Conservation (phyloP, 2,329 filamentous ascomycete species). For the Cryphonectria radicalis region DNA sequence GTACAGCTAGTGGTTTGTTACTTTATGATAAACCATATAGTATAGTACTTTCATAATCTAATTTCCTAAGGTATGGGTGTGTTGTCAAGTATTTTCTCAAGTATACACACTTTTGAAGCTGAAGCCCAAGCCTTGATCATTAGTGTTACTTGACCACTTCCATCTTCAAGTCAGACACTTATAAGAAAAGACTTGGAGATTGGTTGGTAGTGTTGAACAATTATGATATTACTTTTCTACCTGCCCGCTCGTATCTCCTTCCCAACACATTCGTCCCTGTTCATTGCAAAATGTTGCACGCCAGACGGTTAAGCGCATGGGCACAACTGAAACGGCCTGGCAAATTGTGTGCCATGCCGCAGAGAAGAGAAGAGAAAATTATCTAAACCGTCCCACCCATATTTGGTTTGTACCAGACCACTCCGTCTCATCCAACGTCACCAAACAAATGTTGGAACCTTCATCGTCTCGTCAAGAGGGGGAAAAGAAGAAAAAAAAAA, state of each 20-base stretch:
- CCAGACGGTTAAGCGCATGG: conserved; percentile 8
- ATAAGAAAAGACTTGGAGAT: background rate
- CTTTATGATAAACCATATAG: too few relatives aligned
- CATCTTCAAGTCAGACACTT: too few relatives aligned
- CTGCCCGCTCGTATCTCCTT: background rate
- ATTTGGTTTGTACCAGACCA: background rate
- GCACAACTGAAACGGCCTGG: conserved; percentile 6
- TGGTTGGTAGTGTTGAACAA: background rate
- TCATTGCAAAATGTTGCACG: background rate
- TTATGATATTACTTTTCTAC: background rate
- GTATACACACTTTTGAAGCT: too few relatives aligned
- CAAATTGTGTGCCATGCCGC: conserved; percentile 8
- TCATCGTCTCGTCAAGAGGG: background rate
- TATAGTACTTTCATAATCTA: too few relatives aligned
- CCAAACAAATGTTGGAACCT: background rate
- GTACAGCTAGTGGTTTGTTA: too few relatives aligned
- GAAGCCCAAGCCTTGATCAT: too few relatives aligned
- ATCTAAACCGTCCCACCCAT: background rate
- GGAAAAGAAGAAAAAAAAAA: too few relatives aligned
- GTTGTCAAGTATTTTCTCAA: too few relatives aligned
- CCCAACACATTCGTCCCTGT: background rate
- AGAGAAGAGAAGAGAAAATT: background rate
- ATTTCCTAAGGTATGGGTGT: too few relatives aligned
- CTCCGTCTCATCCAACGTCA: background rate
- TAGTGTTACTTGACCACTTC: too few relatives aligned